Evolutionary conservation across 345 rosid genomes (phyloP), one percentile per base, ranked within the genome.

Genomic region (Anastatica hierochuntica): DNA sequence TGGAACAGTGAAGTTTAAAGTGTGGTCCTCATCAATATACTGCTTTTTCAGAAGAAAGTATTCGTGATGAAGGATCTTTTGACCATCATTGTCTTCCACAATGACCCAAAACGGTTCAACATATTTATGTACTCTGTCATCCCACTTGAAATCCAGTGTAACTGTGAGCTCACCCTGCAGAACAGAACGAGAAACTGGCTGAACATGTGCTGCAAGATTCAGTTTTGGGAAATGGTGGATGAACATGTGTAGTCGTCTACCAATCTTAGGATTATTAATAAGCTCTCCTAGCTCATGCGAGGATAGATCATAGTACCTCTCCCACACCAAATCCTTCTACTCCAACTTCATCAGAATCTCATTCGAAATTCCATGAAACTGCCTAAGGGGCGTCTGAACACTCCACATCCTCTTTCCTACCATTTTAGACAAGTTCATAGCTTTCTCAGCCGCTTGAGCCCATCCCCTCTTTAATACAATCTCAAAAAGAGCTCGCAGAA

Each of bases 81-180:
- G 94, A 14, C 90, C 82, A 66, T 83, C 87, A 41, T 79, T 89
- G 66, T 89, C 97, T 75, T 89, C 94, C 76, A 85, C 85, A 35
- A 79, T 73, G 12, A 85, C 77, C 97, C 94, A 85, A 74, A 85
- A 85, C 42, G 94, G 94, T 71, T 89, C 95, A 70, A 78, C 89
- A 74, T 76, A 81, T 13, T 84, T 84, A 72, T 85, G 89, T 58
- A 79, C 70, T 71, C 72, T 81, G 68, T 85, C 97, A 58, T 83
- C 88, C 97, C 94, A 85, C 59, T 81, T 95, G 50, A 85, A 89
- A 69, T 85, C 90, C 29, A 88, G 90, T 13, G 94, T 85, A 57
- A 89, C 53, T 2, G 82, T 72, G 58, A 85, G 94, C 69, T 85
- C 94, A 29, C 83, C 85, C 75, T 75, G 76, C 69, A 81, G 68